phyloP scores from a whole-genome alignment of 192 early-diverging fungal species.

The Umbelopsis sp. region DNA sequence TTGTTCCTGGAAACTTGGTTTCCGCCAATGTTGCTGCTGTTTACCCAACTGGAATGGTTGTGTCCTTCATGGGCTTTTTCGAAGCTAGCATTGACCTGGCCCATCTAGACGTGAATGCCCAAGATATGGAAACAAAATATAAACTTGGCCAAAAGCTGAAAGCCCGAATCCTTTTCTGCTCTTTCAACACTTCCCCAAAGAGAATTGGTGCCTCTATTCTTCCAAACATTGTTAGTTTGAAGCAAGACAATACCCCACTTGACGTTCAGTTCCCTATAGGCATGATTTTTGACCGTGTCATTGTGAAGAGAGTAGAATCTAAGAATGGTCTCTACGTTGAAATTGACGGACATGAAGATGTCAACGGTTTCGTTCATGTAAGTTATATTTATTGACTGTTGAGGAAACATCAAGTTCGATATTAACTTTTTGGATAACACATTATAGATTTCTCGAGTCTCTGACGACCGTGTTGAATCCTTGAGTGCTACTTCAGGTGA shows the following conservation, averaged over 20 bases:
- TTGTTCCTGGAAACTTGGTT: slow-evolving; percentile 81
- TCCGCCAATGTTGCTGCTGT: slow-evolving; percentile 64
- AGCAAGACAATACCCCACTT: slow-evolving; percentile 24
- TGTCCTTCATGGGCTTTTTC: slow-evolving; percentile 85
- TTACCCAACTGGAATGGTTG: slow-evolving; percentile 64
- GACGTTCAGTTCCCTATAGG: slow-evolving; percentile 63
- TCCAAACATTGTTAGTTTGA: slow-evolving; percentile 59
- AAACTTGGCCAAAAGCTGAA: slow-evolving; percentile 62
- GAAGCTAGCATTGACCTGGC: slow-evolving; percentile 69
- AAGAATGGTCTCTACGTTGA: slow-evolving; percentile 65
- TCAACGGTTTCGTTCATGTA: slow-evolving; percentile 64
- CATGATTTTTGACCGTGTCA: slow-evolving; percentile 64
- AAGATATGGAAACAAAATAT: slow-evolving; percentile 58
- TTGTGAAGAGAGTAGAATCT: slow-evolving; percentile 61
- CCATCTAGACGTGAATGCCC: slow-evolving; percentile 42
- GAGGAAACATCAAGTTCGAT: not conserved
- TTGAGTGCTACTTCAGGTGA: slow-evolving; percentile 55
- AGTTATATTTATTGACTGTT: slow-evolving; percentile 15
- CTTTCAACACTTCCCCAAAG: slow-evolving; percentile 64
- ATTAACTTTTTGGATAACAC: slow-evolving; percentile 19
- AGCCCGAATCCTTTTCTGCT: slow-evolving; percentile 77
- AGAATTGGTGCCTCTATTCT: slow-evolving; percentile 58
- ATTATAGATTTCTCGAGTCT: slow-evolving; percentile 61
- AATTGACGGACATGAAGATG: slow-evolving; percentile 43
- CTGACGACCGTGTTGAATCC: slow-evolving; percentile 61